phyloP scores from a whole-genome alignment of 2,329 filamentous ascomycete species.

The Penicillium sp. region DNA sequence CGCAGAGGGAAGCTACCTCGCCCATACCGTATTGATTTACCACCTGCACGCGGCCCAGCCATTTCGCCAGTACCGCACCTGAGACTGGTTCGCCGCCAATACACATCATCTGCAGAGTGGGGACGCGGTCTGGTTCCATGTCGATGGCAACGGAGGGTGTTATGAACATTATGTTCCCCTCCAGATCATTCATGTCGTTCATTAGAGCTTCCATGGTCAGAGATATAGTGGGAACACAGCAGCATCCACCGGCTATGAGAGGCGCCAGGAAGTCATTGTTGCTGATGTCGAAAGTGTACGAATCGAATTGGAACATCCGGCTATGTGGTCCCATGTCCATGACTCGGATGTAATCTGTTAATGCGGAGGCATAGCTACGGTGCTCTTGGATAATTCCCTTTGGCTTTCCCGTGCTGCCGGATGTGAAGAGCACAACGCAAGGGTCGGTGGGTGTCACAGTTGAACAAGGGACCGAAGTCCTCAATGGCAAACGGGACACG shows the following conservation, averaged over 20 bases:
- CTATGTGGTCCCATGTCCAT: constrained; percentile 19
- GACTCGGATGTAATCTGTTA: constrained; percentile 23
- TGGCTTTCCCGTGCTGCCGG: constrained; percentile 29
- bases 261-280: constrained; percentile 27
- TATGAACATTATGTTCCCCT: constrained; percentile 28
- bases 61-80: constrained; percentile 22
- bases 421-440: constrained; percentile 29
- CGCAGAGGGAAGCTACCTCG: constrained; percentile 27
- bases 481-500: background rate
- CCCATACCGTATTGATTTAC: constrained; percentile 34
- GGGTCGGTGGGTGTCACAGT: constrained; percentile 19
- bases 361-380: constrained; percentile 22
- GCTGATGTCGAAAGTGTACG: constrained; percentile 33
- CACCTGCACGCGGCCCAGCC: constrained; percentile 15
- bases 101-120: constrained; percentile 23
- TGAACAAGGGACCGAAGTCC: background rate
- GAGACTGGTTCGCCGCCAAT: constrained; percentile 30
- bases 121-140: constrained; percentile 21
- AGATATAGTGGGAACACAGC: constrained; percentile 25
- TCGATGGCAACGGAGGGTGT: constrained; percentile 29
- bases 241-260: constrained; percentile 27
- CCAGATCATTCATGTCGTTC: constrained; percentile 16
- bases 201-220: constrained; percentile 17
- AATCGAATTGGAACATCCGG: constrained; percentile 30
- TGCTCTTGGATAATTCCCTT: constrained; percentile 32